A percentile compares a stretch with the other conserved stretches of the same genome.
phyloP scores from a whole-genome alignment of 2,329 filamentous ascomycete species.

The Zopfia rhizophila region DNA sequence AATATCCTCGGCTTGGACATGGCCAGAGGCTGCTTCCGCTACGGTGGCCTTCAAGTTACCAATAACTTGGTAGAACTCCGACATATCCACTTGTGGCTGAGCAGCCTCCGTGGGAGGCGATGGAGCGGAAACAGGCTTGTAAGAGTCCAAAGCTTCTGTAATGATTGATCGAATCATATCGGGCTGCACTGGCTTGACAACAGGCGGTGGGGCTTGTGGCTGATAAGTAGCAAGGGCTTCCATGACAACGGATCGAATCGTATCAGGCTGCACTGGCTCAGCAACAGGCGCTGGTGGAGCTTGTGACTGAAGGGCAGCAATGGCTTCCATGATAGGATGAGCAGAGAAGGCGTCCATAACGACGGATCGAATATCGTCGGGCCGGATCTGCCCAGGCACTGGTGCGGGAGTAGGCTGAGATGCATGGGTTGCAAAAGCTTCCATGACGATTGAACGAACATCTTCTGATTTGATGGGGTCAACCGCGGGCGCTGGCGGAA shows the following conservation, averaged over 20 bases:
- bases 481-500: slow-evolving; percentile 7
- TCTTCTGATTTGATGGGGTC: slow-evolving; percentile 31
- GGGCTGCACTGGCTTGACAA: slow-evolving; percentile 41
- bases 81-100: slow-evolving; percentile 49
- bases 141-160: slow-evolving; percentile 43
- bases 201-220: slow-evolving; percentile 28
- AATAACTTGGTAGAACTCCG: slow-evolving; percentile 59
- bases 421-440: slow-evolving; percentile 41
- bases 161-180: slow-evolving; percentile 49
- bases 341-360: too few species aligned
- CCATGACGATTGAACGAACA: slow-evolving; percentile 40
- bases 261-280: slow-evolving; percentile 36
- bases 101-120: slow-evolving; percentile 47
- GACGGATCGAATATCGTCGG: slow-evolving; percentile 62
- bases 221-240: slow-evolving; percentile 41
- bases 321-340: too few species aligned
- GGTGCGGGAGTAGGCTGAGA: slow-evolving; percentile 36
- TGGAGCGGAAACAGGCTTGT: slow-evolving; percentile 38
- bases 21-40: slow-evolving; percentile 56
- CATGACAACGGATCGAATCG: slow-evolving; percentile 38
- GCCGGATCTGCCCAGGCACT: slow-evolving; percentile 42
- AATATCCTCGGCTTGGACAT: slow-evolving; percentile 58
- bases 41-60: slow-evolving; percentile 61
- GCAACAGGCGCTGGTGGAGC: slow-evolving; percentile 14
- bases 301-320: slow-evolving; percentile 67